phyloP scores from a whole-genome alignment of 2,329 filamentous ascomycete genomes.

The Fusarium guadeloupense region DNA sequence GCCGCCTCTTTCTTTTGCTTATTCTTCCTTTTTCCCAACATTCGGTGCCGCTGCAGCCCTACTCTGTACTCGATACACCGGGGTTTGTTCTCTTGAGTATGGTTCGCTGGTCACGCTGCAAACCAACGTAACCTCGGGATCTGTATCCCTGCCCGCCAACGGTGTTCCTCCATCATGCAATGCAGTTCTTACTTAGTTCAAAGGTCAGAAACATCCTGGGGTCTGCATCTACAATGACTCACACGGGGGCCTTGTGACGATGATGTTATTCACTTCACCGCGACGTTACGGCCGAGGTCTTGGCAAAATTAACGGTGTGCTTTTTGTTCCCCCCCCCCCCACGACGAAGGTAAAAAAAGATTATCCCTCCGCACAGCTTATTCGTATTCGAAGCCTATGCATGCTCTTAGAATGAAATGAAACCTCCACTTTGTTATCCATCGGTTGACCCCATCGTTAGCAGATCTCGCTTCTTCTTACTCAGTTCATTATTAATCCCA shows the following conservation, averaged over 20 bases:
- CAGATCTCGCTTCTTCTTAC: conserved; percentile 30
- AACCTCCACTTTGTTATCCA: conserved; percentile 29
- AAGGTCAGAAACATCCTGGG: conserved; percentile 19
- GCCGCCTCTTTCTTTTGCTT: conserved; percentile 24
- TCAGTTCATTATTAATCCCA: conserved; percentile 20
- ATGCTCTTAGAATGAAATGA: conserved; percentile 33
- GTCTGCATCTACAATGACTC: conserved; percentile 36
- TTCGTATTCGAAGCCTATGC: conserved; percentile 33
- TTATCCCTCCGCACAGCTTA: conserved; percentile 13
- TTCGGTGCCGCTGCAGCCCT: conserved; percentile 26
- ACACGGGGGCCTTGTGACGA: conserved; percentile 29
- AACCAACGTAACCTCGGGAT: conserved; percentile 30
- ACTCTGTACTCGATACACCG: conserved; percentile 12
- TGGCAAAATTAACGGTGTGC: conserved; percentile 32
- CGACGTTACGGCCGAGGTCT: conserved; percentile 35
- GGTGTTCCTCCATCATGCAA: conserved; percentile 2
- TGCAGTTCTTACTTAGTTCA: neutral
- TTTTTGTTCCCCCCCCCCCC: no score
- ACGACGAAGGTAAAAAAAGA: no score
- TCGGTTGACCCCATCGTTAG: conserved; percentile 21
- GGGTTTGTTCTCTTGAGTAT: conserved; percentile 22
- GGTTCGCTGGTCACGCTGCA: conserved; percentile 27
- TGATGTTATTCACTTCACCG: conserved; percentile 11
- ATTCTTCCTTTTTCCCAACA: neutral
- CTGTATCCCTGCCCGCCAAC: conserved; percentile 39